A percentile compares a stretch with the other conserved stretches of the same genome.
These are phyloP conservation scores for Coemansia linderi DNA, from an alignment of 371 early-diverging fungal species.

Conservation along the genomic window DNA sequence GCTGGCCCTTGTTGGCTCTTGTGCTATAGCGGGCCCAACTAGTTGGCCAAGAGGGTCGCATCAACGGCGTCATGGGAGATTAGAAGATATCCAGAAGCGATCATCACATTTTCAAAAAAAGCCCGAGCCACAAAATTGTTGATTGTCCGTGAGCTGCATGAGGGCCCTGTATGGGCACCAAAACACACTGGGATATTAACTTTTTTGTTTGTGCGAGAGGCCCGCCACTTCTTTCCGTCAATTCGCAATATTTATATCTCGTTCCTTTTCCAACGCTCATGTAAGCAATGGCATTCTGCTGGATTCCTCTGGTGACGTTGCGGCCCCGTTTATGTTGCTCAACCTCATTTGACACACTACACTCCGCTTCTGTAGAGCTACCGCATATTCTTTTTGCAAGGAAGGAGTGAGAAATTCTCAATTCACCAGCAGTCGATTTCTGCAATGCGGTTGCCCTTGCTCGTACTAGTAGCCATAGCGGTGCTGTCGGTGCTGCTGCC, in stretches of 20 bases:
- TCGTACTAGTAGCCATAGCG: constrained; percentile 20
- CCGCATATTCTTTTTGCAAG: neutral
- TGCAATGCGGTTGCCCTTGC: constrained; percentile 39
- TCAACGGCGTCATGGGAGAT: neutral
- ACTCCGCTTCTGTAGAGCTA: constrained; percentile 1
- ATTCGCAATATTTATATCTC: neutral
- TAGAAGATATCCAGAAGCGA: neutral
- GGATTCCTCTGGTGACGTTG: neutral
- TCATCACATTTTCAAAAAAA: neutral
- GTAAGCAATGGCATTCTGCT: neutral
- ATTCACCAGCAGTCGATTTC: neutral
- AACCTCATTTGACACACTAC: neutral
- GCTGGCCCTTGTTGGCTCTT: neutral
- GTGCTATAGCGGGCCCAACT: neutral
- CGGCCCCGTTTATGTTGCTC: neutral
- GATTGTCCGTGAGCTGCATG: neutral
- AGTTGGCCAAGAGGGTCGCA: neutral
- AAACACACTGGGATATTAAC: neutral
- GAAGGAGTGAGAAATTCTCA: neutral
- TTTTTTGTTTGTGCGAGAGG: neutral
- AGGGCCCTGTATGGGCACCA: neutral
- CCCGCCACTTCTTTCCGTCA: neutral
- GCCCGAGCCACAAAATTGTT: neutral
- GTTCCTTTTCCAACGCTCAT: neutral
- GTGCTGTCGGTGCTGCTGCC: constrained; percentile 36